These are phyloP conservation scores for Austropuccinia psidii DNA, from an alignment of 1,284 basidiomycete species.

Conservation along the genomic window DNA sequence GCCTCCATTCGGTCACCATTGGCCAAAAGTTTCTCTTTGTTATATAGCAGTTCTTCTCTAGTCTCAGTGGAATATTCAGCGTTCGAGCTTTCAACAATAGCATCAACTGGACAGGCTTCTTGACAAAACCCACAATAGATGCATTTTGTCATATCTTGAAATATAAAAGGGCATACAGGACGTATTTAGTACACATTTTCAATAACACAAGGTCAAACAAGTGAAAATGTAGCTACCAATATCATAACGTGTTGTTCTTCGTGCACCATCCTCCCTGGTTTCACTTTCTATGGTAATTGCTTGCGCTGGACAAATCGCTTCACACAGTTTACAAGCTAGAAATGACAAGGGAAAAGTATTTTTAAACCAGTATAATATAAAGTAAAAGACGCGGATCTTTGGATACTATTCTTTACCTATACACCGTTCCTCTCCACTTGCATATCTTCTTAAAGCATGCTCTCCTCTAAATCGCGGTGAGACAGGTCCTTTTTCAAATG, in stretches of 20 bases:
- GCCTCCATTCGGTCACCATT: slow-evolving; percentile 95
- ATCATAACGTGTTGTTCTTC: slow-evolving; percentile 87
- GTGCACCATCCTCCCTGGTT: slow-evolving; percentile 85
- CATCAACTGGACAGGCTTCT: slow-evolving; percentile 98
- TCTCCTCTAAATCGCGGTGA: slow-evolving; percentile 98
- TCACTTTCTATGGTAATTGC: slow-evolving; percentile 99
- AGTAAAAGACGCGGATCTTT: not conserved
- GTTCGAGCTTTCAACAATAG: slow-evolving; percentile 98
- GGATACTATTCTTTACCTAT: slow-evolving; percentile 61
- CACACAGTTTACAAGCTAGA: slow-evolving; percentile 94
- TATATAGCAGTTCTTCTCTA: slow-evolving; percentile 95
- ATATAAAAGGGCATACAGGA: slow-evolving; percentile 51
- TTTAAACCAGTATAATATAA: not conserved
- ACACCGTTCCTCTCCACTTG: slow-evolving; percentile 96
- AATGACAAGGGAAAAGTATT: not conserved
- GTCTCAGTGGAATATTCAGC: slow-evolving; percentile 88
- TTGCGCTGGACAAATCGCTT: slow-evolving; percentile 98
- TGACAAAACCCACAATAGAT: slow-evolving; percentile 98
- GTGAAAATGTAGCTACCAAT: slow-evolving; percentile 49
- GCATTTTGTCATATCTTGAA: slow-evolving; percentile 87
- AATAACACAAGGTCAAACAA: not conserved
- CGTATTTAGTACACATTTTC: not conserved
- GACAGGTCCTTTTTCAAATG: slow-evolving; percentile 82
- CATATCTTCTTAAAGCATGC: slow-evolving; percentile 95
- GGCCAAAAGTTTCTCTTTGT: slow-evolving; percentile 79